Evolutionary conservation across 306 rosid genomes (phyloP).

Genomic region (Pueraria montana): DNA sequence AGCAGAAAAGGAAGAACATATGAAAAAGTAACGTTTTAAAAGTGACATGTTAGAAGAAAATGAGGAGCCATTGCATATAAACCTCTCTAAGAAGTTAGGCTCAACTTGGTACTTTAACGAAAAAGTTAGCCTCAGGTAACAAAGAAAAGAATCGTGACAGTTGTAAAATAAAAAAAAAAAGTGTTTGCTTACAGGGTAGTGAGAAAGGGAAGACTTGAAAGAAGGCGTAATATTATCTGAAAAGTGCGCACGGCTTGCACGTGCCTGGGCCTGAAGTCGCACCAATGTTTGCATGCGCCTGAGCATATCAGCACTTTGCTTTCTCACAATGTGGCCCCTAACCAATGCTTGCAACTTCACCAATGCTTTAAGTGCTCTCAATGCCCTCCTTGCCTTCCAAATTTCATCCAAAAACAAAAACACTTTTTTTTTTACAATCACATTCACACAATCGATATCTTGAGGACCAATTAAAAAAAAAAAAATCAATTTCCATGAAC

Average conservation of each 20-base stretch:
- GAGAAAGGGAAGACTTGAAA: conserved; percentile 63
- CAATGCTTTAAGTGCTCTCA: conserved; percentile 88
- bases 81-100: conserved; percentile 1
- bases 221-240: conserved; percentile 61
- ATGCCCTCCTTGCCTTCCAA: conserved; percentile 90
- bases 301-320: conserved; percentile 90
- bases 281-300: conserved; percentile 94
- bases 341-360: conserved; percentile 98
- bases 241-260: conserved; percentile 69
- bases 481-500: neutral
- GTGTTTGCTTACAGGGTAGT: conserved; percentile 63
- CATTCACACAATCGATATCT: neutral
- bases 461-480: neutral
- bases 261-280: conserved; percentile 80
- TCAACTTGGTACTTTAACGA: neutral
- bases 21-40: neutral
- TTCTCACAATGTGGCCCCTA: conserved; percentile 95
- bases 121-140: neutral
- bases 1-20: too few species aligned
- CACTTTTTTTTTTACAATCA: neutral
- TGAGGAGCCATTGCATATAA: neutral
- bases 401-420: conserved; percentile 28
- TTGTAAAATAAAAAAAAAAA: neutral
- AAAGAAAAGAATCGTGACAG: neutral
- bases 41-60: neutral